Conservation (phyloP, 257 asterid species). For the Thymus quinquecostatus region DNA sequence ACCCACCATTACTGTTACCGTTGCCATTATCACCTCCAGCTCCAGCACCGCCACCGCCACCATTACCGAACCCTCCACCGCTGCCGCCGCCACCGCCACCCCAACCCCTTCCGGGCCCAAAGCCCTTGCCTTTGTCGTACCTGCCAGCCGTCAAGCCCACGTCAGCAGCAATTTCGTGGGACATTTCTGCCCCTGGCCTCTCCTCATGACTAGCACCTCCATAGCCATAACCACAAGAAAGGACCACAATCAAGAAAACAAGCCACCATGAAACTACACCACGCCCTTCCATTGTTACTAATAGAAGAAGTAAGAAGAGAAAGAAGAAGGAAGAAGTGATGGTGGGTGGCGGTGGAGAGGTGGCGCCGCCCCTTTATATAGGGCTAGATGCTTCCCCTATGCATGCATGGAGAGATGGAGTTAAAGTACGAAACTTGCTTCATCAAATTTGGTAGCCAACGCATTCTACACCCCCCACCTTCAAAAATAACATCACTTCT, state of each 20-base stretch:
- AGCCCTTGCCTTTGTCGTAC: conserved; percentile 33
- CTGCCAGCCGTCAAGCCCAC: conserved; percentile 30
- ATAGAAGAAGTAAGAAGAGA: too few relatives aligned
- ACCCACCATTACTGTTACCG: conserved; percentile 6
- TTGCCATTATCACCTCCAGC: conserved; percentile 16
- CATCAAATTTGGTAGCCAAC: conserved; percentile 39
- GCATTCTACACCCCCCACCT: conserved; percentile 40
- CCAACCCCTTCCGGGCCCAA: conserved; percentile 37
- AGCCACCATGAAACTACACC: conserved; percentile 32
- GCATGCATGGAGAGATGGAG: conserved; percentile 25
- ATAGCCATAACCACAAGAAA: conserved; percentile 30
- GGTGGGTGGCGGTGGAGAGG: conserved; percentile 13
- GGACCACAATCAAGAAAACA: conserved; percentile 39
- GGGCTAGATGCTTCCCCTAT: background rate
- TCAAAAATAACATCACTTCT: too few relatives aligned
- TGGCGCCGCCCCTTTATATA: conserved; percentile 31
- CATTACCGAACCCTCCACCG: background rate
- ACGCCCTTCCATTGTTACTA: conserved; percentile 32
- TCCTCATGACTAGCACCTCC: conserved; percentile 40
- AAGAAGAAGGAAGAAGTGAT: too few relatives aligned
- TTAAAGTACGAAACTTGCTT: conserved; percentile 29
- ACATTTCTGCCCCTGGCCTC: background rate
- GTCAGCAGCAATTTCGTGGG: conserved; percentile 10
- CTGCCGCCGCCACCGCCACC: conserved; percentile 13
- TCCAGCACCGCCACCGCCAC: conserved; percentile 32